Percentiles rank a stretch among this genome's conserved stretches.
Conservation (phyloP, 305 asterid species). For the Plantago lanceolata region DNA sequence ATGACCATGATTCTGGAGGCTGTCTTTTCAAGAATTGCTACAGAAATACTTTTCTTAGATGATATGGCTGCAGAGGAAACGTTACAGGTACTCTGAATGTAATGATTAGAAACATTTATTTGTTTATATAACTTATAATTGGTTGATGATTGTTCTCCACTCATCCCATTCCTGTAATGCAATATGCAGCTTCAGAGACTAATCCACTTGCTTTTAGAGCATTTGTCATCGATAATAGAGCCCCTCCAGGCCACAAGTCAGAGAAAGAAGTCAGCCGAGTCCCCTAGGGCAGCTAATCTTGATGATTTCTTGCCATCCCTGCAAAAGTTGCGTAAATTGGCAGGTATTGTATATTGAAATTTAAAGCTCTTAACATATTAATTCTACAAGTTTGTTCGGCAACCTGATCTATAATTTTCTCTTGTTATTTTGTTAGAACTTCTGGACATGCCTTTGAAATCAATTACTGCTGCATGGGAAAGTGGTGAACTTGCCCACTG, state of each 20-base stretch:
- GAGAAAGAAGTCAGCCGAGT: slow-evolving; percentile 41
- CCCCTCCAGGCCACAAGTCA: slow-evolving; percentile 41
- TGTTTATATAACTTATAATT: slow-evolving; percentile 6
- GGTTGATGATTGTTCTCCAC: slow-evolving; percentile 27
- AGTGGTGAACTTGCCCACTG: slow-evolving; percentile 73
- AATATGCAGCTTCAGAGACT: slow-evolving; percentile 67
- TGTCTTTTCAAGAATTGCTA: slow-evolving; percentile 66
- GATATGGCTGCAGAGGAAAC: slow-evolving; percentile 99
- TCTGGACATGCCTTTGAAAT: slow-evolving; percentile 84
- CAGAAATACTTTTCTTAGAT: slow-evolving; percentile 75
- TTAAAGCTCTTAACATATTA: slow-evolving; percentile 9
- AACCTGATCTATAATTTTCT: slow-evolving; percentile 12
- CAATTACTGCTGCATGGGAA: slow-evolving; percentile 77
- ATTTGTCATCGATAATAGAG: slow-evolving; percentile 60
- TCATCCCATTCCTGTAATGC: neutral
- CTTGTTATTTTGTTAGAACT: slow-evolving; percentile 45
- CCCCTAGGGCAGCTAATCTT: slow-evolving; percentile 28
- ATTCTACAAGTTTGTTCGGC: slow-evolving; percentile 12
- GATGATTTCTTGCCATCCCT: slow-evolving; percentile 54
- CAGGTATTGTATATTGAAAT: slow-evolving; percentile 33
- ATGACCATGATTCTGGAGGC: slow-evolving; percentile 63
- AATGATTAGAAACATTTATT: neutral
- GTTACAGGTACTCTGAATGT: slow-evolving; percentile 53
- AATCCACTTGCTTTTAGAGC: slow-evolving; percentile 76
- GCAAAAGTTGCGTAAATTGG: slow-evolving; percentile 67